Evolutionary conservation across 2,329 filamentous ascomycete genomes (phyloP).

Genomic region (Epicoccum sorghinum): DNA sequence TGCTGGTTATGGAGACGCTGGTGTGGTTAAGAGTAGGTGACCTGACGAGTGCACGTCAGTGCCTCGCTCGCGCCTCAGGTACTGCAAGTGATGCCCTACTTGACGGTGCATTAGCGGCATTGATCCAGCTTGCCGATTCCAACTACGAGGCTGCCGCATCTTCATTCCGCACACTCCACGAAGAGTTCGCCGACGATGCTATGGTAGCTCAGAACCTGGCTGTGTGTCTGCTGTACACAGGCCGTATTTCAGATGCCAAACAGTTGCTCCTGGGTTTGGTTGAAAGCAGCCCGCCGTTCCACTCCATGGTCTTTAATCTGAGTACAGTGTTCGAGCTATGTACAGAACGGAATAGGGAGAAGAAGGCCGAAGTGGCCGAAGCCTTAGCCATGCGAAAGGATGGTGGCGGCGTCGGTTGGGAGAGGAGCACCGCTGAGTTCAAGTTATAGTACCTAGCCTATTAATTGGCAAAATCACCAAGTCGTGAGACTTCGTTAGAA

Average conservation of each 20-base stretch:
- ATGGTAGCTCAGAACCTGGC: conserved; percentile 83
- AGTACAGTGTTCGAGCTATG: conserved; percentile 91
- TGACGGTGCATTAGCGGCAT: conserved; percentile 62
- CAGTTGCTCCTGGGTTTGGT: conserved; percentile 70
- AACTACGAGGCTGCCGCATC: conserved; percentile 69
- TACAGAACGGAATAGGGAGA: conserved; percentile 72
- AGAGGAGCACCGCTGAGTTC: conserved; percentile 75
- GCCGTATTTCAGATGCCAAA: conserved; percentile 69
- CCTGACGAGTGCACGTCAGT: conserved; percentile 66
- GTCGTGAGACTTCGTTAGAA: neutral
- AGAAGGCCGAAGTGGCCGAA: conserved; percentile 76
- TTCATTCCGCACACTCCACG: conserved; percentile 64
- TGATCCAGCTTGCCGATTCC: conserved; percentile 80
- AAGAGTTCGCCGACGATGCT: conserved; percentile 61
- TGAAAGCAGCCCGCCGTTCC: conserved; percentile 64
- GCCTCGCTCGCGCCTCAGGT: conserved; percentile 50
- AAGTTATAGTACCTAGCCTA: conserved; percentile 64
- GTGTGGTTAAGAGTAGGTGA: conserved; percentile 83
- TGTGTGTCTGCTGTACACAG: conserved; percentile 82
- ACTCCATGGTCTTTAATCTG: conserved; percentile 85
- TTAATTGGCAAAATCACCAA: neutral
- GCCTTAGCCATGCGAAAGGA: conserved; percentile 67
- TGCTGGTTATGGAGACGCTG: conserved; percentile 60
- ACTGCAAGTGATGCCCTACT: conserved; percentile 37
- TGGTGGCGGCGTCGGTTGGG: conserved; percentile 64